Evolutionary conservation across 1,284 basidiomycete species (phyloP), one percentile per base, ranked within the genome.

Genomic region (Irpex rosettiformis): DNA sequence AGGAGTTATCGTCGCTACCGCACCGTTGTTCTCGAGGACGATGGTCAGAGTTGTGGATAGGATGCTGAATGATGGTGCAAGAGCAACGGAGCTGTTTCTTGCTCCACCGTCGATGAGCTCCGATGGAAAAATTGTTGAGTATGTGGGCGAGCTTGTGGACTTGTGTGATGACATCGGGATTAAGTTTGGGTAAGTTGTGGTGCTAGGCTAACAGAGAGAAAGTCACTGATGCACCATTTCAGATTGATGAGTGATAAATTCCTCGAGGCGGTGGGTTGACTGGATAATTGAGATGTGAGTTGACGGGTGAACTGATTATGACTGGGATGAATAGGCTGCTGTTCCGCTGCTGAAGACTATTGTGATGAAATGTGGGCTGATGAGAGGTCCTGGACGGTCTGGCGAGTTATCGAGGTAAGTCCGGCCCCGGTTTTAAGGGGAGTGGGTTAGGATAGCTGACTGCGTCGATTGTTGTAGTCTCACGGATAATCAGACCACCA

Each of bases 401-500:
- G 60, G 60, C 2, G 24, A 54, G 25, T 21, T 61, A 28, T 24
- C 52, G 10, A 56, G 60, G 60, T 61, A 10, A 42, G 60, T 18
- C 18, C 5, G 5, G 8, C 7, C n/a, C 52, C 52, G 7, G n/a
- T n/a, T n/a, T n/a, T n/a, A 54, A 13, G 18, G 29, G 25, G 30
- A 18, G 13, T 18, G 21, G 8, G 13, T 22, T n/a, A 7, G 6
- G 8, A 18, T 7, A 6, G 11, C 43, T n/a, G 8, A 47, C 13
- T 47, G n/a, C n/a, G n/a, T n/a, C n/a, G n/a, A n/a, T n/a, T n/a
- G n/a, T n/a, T n/a, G 13, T 45, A 58, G 57, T 28, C 52, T 53
- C 33, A 27, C 27, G 5, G 57, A 53, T 27, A 18, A 52, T 24
- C 24, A 7, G 21, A 22, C 47, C 11, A 22, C 48, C 5, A 52